Conservation (phyloP, 345 rosid genomes). For the Lumnitzera littorea region DNA sequence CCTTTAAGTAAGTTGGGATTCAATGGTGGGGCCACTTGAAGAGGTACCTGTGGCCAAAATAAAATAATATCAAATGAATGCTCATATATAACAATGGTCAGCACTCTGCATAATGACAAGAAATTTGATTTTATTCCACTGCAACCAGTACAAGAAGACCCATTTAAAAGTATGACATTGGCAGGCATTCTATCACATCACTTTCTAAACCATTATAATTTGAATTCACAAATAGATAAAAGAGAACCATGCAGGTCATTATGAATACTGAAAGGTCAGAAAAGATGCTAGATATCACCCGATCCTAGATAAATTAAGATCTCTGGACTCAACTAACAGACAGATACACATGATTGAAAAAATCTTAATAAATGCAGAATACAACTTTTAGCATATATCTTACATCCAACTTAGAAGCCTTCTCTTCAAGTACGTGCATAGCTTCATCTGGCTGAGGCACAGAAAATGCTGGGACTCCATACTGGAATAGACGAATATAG, state of each 20-base stretch:
- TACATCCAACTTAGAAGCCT: slow-evolving; percentile 69
- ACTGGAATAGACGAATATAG: slow-evolving; percentile 31
- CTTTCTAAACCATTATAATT: background rate
- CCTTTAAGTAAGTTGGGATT: slow-evolving; percentile 53
- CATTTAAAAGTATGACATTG: too few relatives aligned
- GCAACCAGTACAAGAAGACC: too few relatives aligned
- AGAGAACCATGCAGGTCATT: background rate
- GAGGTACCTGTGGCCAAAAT: slow-evolving; percentile 52
- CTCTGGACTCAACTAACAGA: too few relatives aligned
- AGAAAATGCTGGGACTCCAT: slow-evolving; percentile 79
- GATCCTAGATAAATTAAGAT: too few relatives aligned
- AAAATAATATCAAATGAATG: slow-evolving; percentile 3
- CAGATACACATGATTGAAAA: too few relatives aligned
- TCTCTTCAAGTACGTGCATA: slow-evolving; percentile 78
- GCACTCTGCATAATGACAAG: too few relatives aligned
- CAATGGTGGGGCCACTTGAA: slow-evolving; percentile 57
- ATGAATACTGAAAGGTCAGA: too few relatives aligned
- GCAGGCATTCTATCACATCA: too few relatives aligned
- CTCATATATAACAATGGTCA: too few relatives aligned
- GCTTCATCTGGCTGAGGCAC: slow-evolving; percentile 96
- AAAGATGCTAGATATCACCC: too few relatives aligned
- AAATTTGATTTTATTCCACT: too few relatives aligned
- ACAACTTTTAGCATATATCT: slow-evolving; percentile 8
- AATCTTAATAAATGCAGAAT: too few relatives aligned
- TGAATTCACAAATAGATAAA: background rate